Base-by-base conservation (phyloP, 768 basidiomycete genomes). In the Holtermanniella nyarrowii region DNA sequence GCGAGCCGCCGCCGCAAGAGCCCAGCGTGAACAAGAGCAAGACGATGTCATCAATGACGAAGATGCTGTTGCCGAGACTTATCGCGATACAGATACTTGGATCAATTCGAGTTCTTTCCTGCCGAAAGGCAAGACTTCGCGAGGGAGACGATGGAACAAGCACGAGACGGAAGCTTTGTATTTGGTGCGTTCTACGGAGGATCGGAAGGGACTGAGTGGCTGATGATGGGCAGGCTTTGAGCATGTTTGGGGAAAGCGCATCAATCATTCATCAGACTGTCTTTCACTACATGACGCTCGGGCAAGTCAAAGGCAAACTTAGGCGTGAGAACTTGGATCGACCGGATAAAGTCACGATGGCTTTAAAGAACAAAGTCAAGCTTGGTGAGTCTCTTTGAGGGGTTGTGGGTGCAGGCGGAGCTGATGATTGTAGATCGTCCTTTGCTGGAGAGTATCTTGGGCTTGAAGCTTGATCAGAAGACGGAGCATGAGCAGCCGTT, bases 91-190 rank as follows among this genome's bases (percentile, higher is more conserved):
- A 26, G 58, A 56, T 39, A 61, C 60, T 21, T 57, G 48, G 44
- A 61, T 68, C 52, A 54, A 62, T 42, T 65, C 63, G 45, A 47
- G 48, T 20, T 26, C 24, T 26, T 55, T 50, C 42, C 62, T 50
- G 42, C 24, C 31, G 2, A 56, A 57, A 50, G 31, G 24, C 24
- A 58, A 59, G 26, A 21, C 12, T 20, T 26, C 37, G 4, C 54
- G 44, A 18, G 57, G 52, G 16, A 55, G 59, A 26, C 26, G 51
- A 31, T 68, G 66, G 66, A 50, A 49, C 5, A 21, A 26, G 16
- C 47, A 50, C 12, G 66, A 68, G 13, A 68, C 66, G 11, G 66
- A 65, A 44, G 46, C 64, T 22, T 65, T 68, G 47, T 68, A 62
- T 42, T 41, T 51, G 42, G 66, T 65, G 47, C 44, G 65, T 56